phyloP scores from a whole-genome alignment of 2,329 filamentous ascomycete genomes.

The Thelonectria blattea region DNA sequence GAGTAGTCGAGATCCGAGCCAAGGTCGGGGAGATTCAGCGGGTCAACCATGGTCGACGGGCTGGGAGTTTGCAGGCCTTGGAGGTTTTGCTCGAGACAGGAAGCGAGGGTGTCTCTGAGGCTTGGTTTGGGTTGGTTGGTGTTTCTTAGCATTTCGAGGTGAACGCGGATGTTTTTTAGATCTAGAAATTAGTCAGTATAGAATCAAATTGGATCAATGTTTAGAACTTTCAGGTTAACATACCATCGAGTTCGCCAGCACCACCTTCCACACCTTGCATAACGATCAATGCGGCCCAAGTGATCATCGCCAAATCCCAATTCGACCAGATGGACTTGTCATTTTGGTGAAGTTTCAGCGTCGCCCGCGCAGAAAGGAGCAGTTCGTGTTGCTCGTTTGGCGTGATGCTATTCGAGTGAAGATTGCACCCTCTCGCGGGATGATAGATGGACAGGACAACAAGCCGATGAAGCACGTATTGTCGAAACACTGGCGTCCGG shows the following conservation, averaged over 20 bases:
- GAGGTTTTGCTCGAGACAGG: constrained; percentile 16
- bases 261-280: constrained; percentile 14
- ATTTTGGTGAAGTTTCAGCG: constrained; percentile 9
- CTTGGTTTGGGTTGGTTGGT: constrained; percentile 8
- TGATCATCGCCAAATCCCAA: constrained; percentile 15
- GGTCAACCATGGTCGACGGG: background rate
- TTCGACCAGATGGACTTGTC: constrained; percentile 15
- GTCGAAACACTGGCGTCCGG: constrained; percentile 3
- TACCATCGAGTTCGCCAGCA: constrained; percentile 4
- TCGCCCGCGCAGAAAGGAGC: constrained; percentile 11
- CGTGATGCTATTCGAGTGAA: constrained; percentile 9
- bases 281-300: constrained; percentile 13
- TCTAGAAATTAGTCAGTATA: background rate
- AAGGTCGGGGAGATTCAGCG: background rate
- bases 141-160: constrained; percentile 15
- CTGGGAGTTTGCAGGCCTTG: constrained; percentile 13
- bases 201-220: background rate
- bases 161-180: constrained; percentile 10
- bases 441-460: constrained; percentile 14
- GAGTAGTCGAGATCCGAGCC: constrained; percentile 12
- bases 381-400: constrained; percentile 14
- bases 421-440: constrained; percentile 9
- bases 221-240: background rate
- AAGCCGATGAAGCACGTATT: constrained; percentile 10
- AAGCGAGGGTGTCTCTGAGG: constrained; percentile 3